Percentiles rank a stretch among this genome's conserved stretches.
Evolutionary conservation across 495 filamentous ascomycete species (phyloP).

Genomic region (Aspergillus conjunctus): DNA sequence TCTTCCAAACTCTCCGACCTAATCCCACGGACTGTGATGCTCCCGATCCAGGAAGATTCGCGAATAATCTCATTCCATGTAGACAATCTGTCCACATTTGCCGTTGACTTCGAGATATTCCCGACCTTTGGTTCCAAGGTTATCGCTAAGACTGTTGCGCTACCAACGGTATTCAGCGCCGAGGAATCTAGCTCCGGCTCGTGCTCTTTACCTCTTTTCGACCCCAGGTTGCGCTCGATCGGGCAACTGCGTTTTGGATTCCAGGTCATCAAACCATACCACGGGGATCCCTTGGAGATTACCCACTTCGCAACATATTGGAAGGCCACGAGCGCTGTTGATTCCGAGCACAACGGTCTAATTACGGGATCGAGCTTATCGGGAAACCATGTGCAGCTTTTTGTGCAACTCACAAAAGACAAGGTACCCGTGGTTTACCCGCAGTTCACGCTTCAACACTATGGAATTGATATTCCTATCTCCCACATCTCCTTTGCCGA

Average conservation of each 20-base stretch:
- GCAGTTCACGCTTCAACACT: conserved; percentile 73
- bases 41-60: conserved; percentile 95
- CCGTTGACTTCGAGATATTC: conserved; percentile 96
- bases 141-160: conserved; percentile 90
- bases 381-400: conserved; percentile 88
- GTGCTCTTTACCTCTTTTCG: conserved; percentile 86
- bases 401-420: conserved; percentile 87
- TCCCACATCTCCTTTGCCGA: conserved; percentile 72
- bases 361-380: conserved; percentile 94
- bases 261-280: conserved; percentile 95
- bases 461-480: conserved; percentile 79
- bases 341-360: conserved; percentile 77
- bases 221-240: conserved; percentile 89
- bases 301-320: conserved; percentile 98
- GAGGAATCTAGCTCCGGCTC: conserved; percentile 73
- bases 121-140: conserved; percentile 96
- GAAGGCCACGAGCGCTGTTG: conserved; percentile 93
- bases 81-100: conserved; percentile 87
- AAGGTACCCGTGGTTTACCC: conserved; percentile 85
- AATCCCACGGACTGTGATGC: conserved; percentile 90
- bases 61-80: conserved; percentile 92
- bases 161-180: conserved; percentile 80
- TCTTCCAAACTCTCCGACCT: conserved; percentile 94
- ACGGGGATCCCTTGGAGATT: conserved; percentile 90
- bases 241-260: conserved; percentile 92